phyloP scores from a whole-genome alignment of 345 rosid genomes.

The Trapa bicornis region DNA sequence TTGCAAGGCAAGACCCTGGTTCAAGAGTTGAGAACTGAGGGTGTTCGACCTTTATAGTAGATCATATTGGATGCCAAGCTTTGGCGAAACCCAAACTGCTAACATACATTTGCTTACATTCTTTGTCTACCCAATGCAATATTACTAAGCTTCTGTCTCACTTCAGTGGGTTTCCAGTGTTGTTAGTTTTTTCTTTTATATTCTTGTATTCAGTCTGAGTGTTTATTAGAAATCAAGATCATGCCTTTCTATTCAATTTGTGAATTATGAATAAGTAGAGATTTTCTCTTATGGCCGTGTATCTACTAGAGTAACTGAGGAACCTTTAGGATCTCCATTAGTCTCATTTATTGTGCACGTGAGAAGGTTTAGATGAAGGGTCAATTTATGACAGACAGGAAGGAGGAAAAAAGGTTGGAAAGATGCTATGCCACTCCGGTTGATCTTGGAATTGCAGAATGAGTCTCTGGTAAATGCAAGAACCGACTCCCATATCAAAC shows the following conservation, averaged over 20 bases:
- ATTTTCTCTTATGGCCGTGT: neutral
- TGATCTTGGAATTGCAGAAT: neutral
- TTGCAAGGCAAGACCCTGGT: neutral
- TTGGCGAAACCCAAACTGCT: neutral
- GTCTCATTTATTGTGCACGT: neutral
- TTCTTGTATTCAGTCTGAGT: neutral
- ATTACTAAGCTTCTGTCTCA: neutral
- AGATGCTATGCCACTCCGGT: too few relatives aligned
- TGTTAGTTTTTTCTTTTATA: neutral
- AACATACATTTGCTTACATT: neutral
- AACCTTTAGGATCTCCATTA: neutral
- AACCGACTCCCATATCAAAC: neutral
- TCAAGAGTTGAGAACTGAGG: neutral
- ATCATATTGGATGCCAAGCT: neutral
- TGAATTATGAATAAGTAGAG: neutral
- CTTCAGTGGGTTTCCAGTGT: neutral
- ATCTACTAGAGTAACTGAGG: too few relatives aligned
- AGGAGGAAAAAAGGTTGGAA: neutral
- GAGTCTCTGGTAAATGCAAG: neutral
- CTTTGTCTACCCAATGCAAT: too few relatives aligned
- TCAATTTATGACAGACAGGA: neutral
- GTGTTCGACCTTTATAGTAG: neutral
- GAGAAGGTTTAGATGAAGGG: neutral
- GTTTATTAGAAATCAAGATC: neutral
- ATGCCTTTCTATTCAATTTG: neutral